phyloP scores from a whole-genome alignment of 1,139 yeast genomes.

The Candida labiduridarum region DNA sequence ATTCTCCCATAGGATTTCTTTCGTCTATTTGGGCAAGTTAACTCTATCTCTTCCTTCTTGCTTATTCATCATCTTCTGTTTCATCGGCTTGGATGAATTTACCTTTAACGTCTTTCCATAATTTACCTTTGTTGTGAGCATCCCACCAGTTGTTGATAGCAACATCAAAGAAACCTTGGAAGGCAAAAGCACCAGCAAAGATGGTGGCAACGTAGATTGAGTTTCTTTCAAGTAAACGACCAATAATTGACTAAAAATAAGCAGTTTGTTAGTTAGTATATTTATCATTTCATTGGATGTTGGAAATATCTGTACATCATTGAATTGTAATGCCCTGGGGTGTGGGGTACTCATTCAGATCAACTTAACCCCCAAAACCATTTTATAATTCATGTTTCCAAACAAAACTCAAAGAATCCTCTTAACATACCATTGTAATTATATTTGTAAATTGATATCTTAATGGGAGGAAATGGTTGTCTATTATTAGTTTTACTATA shows the following conservation, averaged over 20 bases:
- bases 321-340: too few relatives aligned
- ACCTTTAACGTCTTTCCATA: conserved; percentile 92
- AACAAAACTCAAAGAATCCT: neutral
- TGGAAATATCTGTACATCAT: neutral
- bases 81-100: conserved; percentile 59
- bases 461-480: neutral
- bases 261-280: conserved; percentile 13
- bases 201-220: conserved; percentile 85
- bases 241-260: conserved; percentile 21
- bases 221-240: conserved; percentile 85
- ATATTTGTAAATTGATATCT: neutral
- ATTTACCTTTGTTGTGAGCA: conserved; percentile 88
- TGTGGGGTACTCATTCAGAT: too few relatives aligned
- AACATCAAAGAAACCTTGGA: conserved; percentile 82
- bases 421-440: neutral
- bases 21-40: neutral
- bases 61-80: conserved; percentile 51
- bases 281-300: neutral
- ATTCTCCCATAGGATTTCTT: neutral
- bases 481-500: too few relatives aligned
- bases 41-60: neutral
- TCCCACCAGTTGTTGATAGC: conserved; percentile 84
- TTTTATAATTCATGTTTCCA: neutral
- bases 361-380: too few relatives aligned
- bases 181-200: conserved; percentile 84